Evolutionary conservation across 2,329 filamentous ascomycete species (phyloP), one percentile per base, ranked within the genome.

Genomic region (Coleophoma crateriformis): DNA sequence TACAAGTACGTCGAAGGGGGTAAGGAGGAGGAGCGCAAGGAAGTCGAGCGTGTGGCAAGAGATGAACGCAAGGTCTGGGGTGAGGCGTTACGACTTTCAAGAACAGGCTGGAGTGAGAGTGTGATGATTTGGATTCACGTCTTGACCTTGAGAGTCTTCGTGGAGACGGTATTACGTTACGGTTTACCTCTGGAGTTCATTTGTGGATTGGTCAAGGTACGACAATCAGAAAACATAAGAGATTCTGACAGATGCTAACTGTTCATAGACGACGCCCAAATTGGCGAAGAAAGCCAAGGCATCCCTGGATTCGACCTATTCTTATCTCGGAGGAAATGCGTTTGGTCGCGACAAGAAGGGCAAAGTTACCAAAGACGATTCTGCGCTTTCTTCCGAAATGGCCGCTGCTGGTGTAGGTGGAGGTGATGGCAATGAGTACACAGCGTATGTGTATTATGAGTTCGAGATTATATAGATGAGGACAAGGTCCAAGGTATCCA

Each of bases 71-170:
- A 94, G 72, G 78, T 96, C 2, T 96, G 90, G 83, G 90, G 90
- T 11, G 92, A 99, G 71, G 90, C 91, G 3, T 69, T 99, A 63
- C 81, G 90, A 57, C 77, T 96, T 61, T 89, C 86, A 13, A 78
- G 91, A 54, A 95, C 90, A n/a, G 90, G 90, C 14, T 99, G 94
- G 82, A 92, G 90, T 64, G 94, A 99, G 72, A 86, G 86, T 54
- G 90, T 96, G 57, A 96, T 96, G 89, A 86, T 92, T 48, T 96
- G 91, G 90, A 80, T 95, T 45, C 94, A 99, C 65, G 87, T 96
- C 27, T 76, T 97, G 63, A 88, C 91, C 7, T 72, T 99, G 61
- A 78, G 94, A 48, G 91, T 97, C 17, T 99, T 97, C 69, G 94
- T 99, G 17, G 94, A 99, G 77, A 96, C 91, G 5, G 94, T 99